Percentiles rank a stretch among this genome's conserved stretches.
phyloP scores from a whole-genome alignment of 1,284 basidiomycete genomes.

The Inonotus hispidus region DNA sequence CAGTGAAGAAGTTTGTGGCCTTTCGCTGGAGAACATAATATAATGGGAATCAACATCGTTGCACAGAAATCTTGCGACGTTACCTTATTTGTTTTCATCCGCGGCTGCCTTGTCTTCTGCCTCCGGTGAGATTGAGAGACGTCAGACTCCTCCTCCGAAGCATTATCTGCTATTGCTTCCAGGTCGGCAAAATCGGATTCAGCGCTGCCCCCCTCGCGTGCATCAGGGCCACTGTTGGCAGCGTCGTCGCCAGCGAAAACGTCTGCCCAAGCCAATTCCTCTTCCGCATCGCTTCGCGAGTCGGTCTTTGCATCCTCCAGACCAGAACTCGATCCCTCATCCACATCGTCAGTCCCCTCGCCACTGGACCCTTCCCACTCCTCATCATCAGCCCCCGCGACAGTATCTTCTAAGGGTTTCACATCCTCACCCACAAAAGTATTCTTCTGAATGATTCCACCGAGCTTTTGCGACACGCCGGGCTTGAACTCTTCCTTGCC shows the following conservation, averaged over 20 bases:
- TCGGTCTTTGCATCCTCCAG: conserved; percentile 1
- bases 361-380: conserved; percentile 23
- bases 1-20: conserved; percentile 87
- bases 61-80: conserved; percentile 15
- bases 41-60: neutral
- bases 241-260: conserved; percentile 29
- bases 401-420: conserved; percentile 48
- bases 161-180: conserved; percentile 5
- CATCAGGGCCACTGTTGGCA: conserved; percentile 15
- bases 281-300: conserved; percentile 27
- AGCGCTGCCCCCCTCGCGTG: conserved; percentile 12
- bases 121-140: conserved; percentile 14
- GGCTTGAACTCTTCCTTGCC: conserved; percentile 33
- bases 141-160: conserved; percentile 18
- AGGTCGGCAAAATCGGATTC: conserved; percentile 10
- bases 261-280: conserved; percentile 23
- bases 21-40: conserved; percentile 53
- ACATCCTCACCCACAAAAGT: conserved; percentile 72
- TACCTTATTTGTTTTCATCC: conserved; percentile 91
- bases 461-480: conserved; percentile 69
- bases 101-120: conserved; percentile 50
- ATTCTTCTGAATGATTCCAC: conserved; percentile 82
- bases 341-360: conserved; percentile 16
- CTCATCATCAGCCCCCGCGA: conserved; percentile 22
- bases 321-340: neutral